Conservation (phyloP, 176 grass and related monocot genomes). For the Oryza glumipatula region DNA sequence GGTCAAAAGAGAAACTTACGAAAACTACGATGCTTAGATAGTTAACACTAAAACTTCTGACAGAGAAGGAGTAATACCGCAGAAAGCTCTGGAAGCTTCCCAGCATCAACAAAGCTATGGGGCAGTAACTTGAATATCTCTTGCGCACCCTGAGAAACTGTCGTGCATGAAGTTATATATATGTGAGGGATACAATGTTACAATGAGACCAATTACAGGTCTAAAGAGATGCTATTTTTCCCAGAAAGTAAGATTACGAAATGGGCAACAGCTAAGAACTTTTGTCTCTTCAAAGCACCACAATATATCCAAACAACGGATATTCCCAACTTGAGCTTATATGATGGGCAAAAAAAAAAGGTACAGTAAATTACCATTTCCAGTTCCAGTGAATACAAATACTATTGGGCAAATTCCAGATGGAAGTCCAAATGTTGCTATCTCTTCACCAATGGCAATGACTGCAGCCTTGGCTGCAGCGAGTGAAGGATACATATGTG, state of each 20-base stretch:
- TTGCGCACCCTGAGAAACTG: constrained; percentile 96
- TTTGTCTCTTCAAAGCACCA: neutral
- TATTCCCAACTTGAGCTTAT: neutral
- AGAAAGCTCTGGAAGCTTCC: constrained; percentile 76
- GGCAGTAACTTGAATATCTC: constrained; percentile 99
- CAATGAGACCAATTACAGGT: neutral
- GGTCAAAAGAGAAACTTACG: constrained; percentile 22
- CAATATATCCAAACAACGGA: neutral
- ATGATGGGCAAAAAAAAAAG: neutral
- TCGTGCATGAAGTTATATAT: constrained; percentile 45
- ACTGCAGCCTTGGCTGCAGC: constrained; percentile 90
- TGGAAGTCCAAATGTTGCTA: constrained; percentile 84
- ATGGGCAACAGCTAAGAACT: neutral
- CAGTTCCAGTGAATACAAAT: constrained; percentile 93
- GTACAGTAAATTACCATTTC: constrained; percentile 69
- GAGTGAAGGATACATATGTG: constrained; percentile 96
- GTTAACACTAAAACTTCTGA: constrained; percentile 27
- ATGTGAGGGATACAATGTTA: constrained; percentile 4
- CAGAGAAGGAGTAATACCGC: constrained; percentile 56
- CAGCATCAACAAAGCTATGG: constrained; percentile 70
- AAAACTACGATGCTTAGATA: constrained; percentile 2
- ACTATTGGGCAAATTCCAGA: constrained; percentile 82
- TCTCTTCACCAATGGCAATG: constrained; percentile 89
- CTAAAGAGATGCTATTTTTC: neutral
- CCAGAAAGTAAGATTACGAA: neutral